Evolutionary conservation across 78 protist species (phyloP).

Genomic region (Creolimax fragrantissima): DNA sequence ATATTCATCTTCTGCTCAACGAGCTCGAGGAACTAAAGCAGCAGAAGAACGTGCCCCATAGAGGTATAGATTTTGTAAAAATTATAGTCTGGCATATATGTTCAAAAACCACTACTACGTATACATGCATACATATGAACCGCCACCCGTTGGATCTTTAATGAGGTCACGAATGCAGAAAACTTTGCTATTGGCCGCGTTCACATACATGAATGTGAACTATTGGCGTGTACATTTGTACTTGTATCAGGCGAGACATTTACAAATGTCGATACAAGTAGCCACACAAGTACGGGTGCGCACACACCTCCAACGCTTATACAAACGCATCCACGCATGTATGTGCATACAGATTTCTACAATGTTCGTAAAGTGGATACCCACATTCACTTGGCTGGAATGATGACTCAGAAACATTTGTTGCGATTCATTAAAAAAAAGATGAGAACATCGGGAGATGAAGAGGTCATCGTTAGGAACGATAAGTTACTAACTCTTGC

Average conservation of each 20-base stretch:
- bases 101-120: too few species aligned
- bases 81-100: background rate
- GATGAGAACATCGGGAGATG: conserved; percentile 12
- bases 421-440: conserved; percentile 84
- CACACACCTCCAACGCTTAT: too few species aligned
- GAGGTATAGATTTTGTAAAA: conserved; percentile 13
- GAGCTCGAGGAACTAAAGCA: conserved; percentile 4
- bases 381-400: conserved; percentile 86
- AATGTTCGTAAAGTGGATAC: conserved; percentile 94
- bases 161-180: too few species aligned
- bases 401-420: conserved; percentile 89
- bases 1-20: conserved; percentile 39
- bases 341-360: conserved; percentile 66
- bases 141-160: too few species aligned
- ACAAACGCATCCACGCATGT: background rate
- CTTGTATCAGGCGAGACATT: too few species aligned
- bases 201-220: too few species aligned
- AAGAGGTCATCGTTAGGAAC: conserved; percentile 53
- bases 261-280: too few species aligned
- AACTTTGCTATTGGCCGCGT: too few species aligned
- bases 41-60: conserved; percentile 54
- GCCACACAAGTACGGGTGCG: too few species aligned
- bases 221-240: too few species aligned
- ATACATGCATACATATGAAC: too few species aligned
- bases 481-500: conserved; percentile 70